A percentile compares a stretch with the other conserved stretches of the same genome.
phyloP scores from a whole-genome alignment of 1,284 basidiomycete genomes.

The Leccinum glutinopallens region DNA sequence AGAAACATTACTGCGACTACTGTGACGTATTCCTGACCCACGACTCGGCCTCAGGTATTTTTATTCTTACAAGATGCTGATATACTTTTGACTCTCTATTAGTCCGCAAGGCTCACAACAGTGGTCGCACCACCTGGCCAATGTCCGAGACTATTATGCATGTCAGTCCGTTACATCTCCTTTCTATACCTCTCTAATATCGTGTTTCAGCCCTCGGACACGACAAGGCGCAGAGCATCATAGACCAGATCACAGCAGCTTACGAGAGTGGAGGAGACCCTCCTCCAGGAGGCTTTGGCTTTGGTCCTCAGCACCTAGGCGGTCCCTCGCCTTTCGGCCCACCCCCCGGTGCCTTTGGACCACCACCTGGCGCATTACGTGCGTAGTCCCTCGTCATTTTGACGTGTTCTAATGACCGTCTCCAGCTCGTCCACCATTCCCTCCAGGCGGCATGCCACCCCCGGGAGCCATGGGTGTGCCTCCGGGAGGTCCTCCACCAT shows the following conservation, averaged over 20 bases:
- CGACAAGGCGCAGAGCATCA: slow-evolving; percentile 94
- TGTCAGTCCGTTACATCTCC: slow-evolving; percentile 51
- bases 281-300: slow-evolving; percentile 81
- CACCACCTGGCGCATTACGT: slow-evolving; percentile 32
- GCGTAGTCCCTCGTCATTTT: slow-evolving; percentile 4
- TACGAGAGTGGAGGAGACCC: slow-evolving; percentile 77
- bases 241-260: slow-evolving; percentile 92
- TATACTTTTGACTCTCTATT: slow-evolving; percentile 21
- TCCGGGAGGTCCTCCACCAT: slow-evolving; percentile 48
- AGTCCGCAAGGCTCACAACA: slow-evolving; percentile 99
- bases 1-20: slow-evolving; percentile 93
- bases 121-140: slow-evolving; percentile 92
- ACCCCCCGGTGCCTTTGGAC: slow-evolving; percentile 47
- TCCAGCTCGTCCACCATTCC: slow-evolving; percentile 68
- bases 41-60: slow-evolving; percentile 80
- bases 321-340: slow-evolving; percentile 37
- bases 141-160: slow-evolving; percentile 97
- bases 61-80: slow-evolving; percentile 11
- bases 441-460: slow-evolving; percentile 55
- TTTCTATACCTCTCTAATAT: slow-evolving; percentile 16
- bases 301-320: slow-evolving; percentile 71
- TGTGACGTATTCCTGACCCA: slow-evolving; percentile 91
- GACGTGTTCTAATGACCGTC: slow-evolving; percentile 5
- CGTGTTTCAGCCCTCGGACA: slow-evolving; percentile 77
- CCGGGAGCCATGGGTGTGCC: slow-evolving; percentile 57